Percentiles rank a stretch among this genome's conserved stretches.
Conservation (phyloP, 805 yeast genomes). For the Wickerhamiella dianesei region DNA sequence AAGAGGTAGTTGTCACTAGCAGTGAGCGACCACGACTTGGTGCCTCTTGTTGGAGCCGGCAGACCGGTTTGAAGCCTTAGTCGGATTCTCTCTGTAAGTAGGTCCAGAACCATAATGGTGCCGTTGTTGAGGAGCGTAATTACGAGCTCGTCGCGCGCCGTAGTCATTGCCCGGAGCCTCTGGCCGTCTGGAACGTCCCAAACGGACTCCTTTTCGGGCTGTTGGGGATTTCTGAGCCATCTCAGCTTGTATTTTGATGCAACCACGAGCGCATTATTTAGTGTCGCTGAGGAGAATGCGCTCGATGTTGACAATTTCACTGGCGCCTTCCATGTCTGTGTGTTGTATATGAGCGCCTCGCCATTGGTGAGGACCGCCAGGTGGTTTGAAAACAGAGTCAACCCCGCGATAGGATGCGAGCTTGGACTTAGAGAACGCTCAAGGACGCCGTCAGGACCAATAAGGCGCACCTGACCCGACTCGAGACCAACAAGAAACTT, state of each 20-base stretch:
- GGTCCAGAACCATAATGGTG: neutral
- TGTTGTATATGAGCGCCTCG: constrained; percentile 10
- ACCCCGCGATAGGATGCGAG: constrained; percentile 1
- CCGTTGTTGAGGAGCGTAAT: constrained; percentile 1
- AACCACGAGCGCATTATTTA: constrained; percentile 5
- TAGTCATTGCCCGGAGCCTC: constrained; percentile 6
- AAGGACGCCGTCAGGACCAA: constrained; percentile 7
- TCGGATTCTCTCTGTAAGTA: neutral
- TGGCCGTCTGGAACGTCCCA: constrained; percentile 5
- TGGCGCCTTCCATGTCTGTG: constrained; percentile 7
- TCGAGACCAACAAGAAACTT: constrained; percentile 5
- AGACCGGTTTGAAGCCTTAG: neutral
- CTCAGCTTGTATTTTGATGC: constrained; percentile 15
- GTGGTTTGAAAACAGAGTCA: constrained; percentile 5
- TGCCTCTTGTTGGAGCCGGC: neutral
- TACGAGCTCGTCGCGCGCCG: constrained; percentile 1
- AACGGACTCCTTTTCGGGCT: neutral
- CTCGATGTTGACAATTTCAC: neutral
- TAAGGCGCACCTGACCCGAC: constrained; percentile 7
- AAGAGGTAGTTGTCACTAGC: neutral
- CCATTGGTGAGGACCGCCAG: constrained; percentile 9
- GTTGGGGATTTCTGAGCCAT: neutral
- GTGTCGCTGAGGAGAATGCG: neutral
- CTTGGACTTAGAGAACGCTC: constrained; percentile 10
- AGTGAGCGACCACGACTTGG: neutral